phyloP scores from a whole-genome alignment of 352 stramenopile species.

The Globisporangium uncinulatum region DNA sequence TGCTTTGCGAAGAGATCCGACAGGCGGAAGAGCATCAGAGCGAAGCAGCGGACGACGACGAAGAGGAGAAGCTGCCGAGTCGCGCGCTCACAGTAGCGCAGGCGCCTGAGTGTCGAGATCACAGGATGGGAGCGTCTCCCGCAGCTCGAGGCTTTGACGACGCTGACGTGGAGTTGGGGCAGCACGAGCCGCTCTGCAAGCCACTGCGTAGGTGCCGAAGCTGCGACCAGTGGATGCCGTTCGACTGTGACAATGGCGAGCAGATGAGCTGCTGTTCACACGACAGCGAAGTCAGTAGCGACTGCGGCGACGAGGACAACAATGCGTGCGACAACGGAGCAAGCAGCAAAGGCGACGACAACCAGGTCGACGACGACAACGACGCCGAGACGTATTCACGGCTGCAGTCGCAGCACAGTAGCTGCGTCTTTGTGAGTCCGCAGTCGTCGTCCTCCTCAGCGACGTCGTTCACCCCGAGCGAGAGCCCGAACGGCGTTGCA shows the following conservation, averaged over 20 bases:
- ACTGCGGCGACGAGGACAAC: conserved; percentile 18
- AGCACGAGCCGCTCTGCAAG: background rate
- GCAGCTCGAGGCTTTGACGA: background rate
- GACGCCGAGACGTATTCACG: background rate
- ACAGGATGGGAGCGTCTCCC: background rate
- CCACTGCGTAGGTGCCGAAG: background rate
- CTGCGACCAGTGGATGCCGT: conserved; percentile 23
- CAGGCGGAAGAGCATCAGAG: conserved; percentile 7
- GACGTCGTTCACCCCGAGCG: conserved; percentile 8
- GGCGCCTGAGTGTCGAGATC: background rate
- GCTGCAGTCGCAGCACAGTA: background rate
- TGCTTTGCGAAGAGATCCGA: conserved; percentile 15
- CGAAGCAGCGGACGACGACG: background rate
- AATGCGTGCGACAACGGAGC: conserved; percentile 16
- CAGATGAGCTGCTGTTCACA: conserved; percentile 22
- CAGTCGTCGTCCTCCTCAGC: conserved; percentile 6
- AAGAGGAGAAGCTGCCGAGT: conserved; percentile 6
- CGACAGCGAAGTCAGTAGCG: conserved; percentile 16
- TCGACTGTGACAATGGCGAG: conserved; percentile 13
- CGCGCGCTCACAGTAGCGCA: background rate
- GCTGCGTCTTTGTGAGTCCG: conserved; percentile 3
- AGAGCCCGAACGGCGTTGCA: conserved; percentile 1
- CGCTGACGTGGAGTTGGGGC: background rate
- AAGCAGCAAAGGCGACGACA: conserved; percentile 26
- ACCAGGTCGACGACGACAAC: conserved; percentile 15